Conservation (phyloP, 83 land plant genomes). For the Diphasiastrum complanatum region DNA sequence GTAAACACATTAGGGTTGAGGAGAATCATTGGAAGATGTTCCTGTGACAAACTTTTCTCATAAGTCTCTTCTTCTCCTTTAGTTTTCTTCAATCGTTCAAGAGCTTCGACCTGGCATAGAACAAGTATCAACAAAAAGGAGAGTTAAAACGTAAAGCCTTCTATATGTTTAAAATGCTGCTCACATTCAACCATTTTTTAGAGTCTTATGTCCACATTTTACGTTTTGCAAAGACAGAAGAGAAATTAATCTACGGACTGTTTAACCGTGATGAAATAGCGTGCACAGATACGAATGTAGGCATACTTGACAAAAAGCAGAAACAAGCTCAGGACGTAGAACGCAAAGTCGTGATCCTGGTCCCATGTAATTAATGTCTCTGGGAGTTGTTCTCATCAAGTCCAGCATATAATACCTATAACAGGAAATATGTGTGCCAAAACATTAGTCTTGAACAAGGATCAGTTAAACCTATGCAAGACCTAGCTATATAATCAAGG, state of each 20-base stretch:
- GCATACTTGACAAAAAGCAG: constrained; percentile 75
- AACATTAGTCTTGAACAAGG: constrained; percentile 6
- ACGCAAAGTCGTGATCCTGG: constrained; percentile 80
- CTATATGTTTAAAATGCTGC: too few species aligned
- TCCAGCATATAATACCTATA: constrained; percentile 91
- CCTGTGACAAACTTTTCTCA: constrained; percentile 23
- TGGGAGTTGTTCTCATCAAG: constrained; percentile 94
- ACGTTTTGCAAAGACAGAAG: too few species aligned
- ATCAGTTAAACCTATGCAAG: too few species aligned
- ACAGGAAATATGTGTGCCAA: neutral
- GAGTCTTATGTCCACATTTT: too few species aligned
- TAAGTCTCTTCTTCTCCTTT: constrained; percentile 19
- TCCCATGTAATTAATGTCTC: constrained; percentile 86
- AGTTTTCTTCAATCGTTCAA: constrained; percentile 17
- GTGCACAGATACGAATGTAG: too few species aligned
- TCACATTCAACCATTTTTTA: too few species aligned
- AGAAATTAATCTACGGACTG: too few species aligned
- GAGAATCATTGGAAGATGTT: constrained; percentile 31
- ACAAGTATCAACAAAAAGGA: too few species aligned
- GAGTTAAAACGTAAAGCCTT: too few species aligned
- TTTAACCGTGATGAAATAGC: too few species aligned
- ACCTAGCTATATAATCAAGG: too few species aligned
- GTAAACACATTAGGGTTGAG: constrained; percentile 91
- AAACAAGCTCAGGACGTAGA: constrained; percentile 83
- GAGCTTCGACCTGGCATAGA: constrained; percentile 23